phyloP scores from a whole-genome alignment of 805 yeast species.

The Candida dajiaensis region DNA sequence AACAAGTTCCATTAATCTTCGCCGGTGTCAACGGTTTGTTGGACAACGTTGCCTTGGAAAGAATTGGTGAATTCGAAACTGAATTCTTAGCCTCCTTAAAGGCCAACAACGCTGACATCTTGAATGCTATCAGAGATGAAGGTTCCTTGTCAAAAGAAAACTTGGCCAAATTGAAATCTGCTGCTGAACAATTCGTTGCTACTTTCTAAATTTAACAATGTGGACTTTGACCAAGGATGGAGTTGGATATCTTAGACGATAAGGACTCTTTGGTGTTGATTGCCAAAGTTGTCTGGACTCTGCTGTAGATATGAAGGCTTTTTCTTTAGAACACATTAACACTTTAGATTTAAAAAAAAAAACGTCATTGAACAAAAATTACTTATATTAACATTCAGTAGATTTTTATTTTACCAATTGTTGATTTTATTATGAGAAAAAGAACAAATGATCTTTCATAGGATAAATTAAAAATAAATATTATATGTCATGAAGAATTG shows the following conservation, averaged over 20 bases:
- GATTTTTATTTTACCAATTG: constrained; percentile 13
- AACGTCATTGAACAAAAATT: background rate
- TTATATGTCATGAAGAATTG: constrained; percentile 7
- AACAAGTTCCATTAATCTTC: constrained; percentile 96
- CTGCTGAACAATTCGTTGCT: constrained; percentile 88
- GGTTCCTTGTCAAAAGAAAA: constrained; percentile 89
- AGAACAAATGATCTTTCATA: constrained; percentile 9
- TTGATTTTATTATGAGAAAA: constrained; percentile 20
- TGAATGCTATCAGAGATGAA: constrained; percentile 76
- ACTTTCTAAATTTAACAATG: constrained; percentile 52
- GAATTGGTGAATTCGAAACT: constrained; percentile 86
- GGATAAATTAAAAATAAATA: constrained; percentile 7
- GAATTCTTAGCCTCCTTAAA: constrained; percentile 89
- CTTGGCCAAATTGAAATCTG: constrained; percentile 81
- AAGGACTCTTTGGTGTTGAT: background rate
- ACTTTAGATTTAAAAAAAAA: background rate
- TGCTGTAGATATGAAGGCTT: background rate
- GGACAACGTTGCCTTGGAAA: constrained; percentile 77
- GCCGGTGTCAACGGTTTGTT: constrained; percentile 99
- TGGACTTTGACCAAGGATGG: constrained; percentile 1
- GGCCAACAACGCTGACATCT: constrained; percentile 80
- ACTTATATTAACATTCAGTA: constrained; percentile 16
- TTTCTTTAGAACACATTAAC: constrained; percentile 10
- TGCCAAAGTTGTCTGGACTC: background rate
- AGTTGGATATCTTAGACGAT: background rate